Evolutionary conservation across 2,329 filamentous ascomycete species (phyloP).

Genomic region (Penicillium janthinellum): DNA sequence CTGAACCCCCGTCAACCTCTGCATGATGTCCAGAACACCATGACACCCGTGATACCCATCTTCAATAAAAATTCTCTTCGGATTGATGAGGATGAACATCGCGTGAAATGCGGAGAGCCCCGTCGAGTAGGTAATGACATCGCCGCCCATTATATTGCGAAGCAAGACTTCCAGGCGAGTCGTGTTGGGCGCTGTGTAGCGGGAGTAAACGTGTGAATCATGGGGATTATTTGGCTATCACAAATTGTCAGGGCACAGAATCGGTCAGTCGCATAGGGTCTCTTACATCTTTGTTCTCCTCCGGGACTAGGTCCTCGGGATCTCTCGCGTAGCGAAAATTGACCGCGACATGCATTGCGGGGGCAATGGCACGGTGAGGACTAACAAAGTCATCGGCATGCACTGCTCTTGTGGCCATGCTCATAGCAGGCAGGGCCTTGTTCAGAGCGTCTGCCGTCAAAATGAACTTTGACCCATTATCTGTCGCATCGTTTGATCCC

Average conservation of each 20-base stretch:
- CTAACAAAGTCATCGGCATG: conserved; percentile 22
- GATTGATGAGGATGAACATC: conserved; percentile 76
- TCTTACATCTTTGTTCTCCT: conserved; percentile 20
- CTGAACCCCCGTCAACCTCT: conserved; percentile 73
- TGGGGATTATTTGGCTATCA: conserved; percentile 12
- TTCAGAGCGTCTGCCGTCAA: conserved; percentile 11
- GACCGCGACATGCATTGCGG: conserved; percentile 18
- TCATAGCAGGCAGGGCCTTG: conserved; percentile 14
- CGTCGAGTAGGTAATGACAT: conserved; percentile 67
- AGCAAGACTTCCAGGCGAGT: conserved; percentile 16
- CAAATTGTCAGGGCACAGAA: neutral
- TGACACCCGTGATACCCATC: conserved; percentile 92
- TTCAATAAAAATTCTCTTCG: conserved; percentile 76
- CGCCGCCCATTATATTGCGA: conserved; percentile 10
- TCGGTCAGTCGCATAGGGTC: neutral
- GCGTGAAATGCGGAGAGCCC: conserved; percentile 88
- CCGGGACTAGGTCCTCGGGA: conserved; percentile 11
- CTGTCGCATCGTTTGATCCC: conserved; percentile 1
- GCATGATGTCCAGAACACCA: conserved; percentile 72
- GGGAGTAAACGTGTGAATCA: conserved; percentile 17
- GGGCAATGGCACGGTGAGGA: conserved; percentile 19
- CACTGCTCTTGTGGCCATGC: conserved; percentile 14
- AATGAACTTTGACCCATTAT: conserved; percentile 8
- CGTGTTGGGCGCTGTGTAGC: conserved; percentile 17
- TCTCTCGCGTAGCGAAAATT: conserved; percentile 20